These are phyloP conservation scores for Pseudogymnoascus sp. DNA, from an alignment of 2,329 filamentous ascomycete genomes.

Conservation along the genomic window DNA sequence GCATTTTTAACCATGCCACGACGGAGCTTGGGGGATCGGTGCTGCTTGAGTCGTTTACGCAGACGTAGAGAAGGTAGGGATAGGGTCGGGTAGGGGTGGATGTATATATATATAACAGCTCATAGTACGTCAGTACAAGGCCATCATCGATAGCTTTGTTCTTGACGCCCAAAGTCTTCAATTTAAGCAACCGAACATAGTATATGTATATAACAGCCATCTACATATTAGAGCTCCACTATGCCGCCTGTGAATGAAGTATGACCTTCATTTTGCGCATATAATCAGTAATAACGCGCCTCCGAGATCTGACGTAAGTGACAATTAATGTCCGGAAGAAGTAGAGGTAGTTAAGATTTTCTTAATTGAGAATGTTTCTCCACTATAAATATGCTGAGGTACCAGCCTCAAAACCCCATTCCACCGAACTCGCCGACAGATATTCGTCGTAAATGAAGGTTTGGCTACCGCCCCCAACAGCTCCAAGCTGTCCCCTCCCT, in stretches of 20 bases:
- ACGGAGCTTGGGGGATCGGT: conserved; percentile 33
- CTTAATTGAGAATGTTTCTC: no score
- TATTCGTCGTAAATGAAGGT: no score
- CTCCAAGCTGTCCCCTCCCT: no score
- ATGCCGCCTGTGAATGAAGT: background rate
- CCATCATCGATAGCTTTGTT: background rate
- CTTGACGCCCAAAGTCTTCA: background rate
- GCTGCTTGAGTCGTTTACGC: conserved; percentile 20
- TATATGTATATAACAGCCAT: background rate
- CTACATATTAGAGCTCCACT: background rate
- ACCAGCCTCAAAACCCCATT: no score
- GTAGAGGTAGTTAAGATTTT: no score
- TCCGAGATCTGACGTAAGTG: no score
- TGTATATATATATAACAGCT: no score
- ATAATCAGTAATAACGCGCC: no score
- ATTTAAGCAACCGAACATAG: background rate
- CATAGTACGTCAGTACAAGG: background rate
- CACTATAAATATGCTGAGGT: background rate
- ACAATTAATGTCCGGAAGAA: no score
- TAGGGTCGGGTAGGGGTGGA: background rate
- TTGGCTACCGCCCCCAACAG: no score
- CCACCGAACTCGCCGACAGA: no score
- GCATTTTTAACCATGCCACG: conserved; percentile 43
- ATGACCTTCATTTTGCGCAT: no score
- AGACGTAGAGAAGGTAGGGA: background rate